Percentiles rank a stretch among this genome's conserved stretches.
These are phyloP conservation scores for Leccinum subtestaceum DNA, from an alignment of 768 basidiomycete genomes.

Conservation along the genomic window DNA sequence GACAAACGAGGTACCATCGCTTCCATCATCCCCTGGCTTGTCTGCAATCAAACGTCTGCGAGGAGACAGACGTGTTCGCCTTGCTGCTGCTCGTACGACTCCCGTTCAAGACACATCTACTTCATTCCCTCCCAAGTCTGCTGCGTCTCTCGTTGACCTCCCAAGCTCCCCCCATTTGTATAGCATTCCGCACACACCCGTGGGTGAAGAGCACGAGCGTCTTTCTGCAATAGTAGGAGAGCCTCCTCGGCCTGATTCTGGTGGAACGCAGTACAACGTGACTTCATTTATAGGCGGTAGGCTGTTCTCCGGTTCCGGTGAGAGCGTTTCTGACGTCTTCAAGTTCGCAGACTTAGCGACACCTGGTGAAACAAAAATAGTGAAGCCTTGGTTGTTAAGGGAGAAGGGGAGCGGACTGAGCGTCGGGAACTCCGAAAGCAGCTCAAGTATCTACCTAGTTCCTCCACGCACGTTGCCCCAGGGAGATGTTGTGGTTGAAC, in stretches of 20 bases:
- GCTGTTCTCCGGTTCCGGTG: constrained; percentile 13
- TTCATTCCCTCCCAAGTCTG: constrained; percentile 27
- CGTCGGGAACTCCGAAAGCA: not conserved
- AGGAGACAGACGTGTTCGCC: constrained; percentile 21
- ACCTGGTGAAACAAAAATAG: constrained; percentile 18
- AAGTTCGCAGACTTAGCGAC: constrained; percentile 37
- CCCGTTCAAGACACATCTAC: constrained; percentile 2
- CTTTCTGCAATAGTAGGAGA: constrained; percentile 15
- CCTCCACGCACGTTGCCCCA: not conserved
- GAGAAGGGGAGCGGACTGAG: constrained; percentile 5
- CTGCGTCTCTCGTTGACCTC: constrained; percentile 22
- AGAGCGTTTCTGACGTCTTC: constrained; percentile 4
- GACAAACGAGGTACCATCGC: constrained; percentile 16
- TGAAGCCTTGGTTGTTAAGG: constrained; percentile 3
- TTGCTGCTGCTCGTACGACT: constrained; percentile 10
- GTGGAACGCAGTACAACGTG: constrained; percentile 61
- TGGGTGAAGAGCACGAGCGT: constrained; percentile 10
- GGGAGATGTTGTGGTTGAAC: constrained; percentile 1
- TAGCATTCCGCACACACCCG: constrained; percentile 19
- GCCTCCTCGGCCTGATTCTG: constrained; percentile 36
- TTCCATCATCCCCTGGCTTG: constrained; percentile 13
- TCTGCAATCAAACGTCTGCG: constrained; percentile 19
- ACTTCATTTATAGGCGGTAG: constrained; percentile 67
- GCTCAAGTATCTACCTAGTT: not conserved
- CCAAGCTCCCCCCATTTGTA: constrained; percentile 15